Evolutionary conservation across 768 basidiomycete genomes (phyloP).

Genomic region (Kondoa malvinella): DNA sequence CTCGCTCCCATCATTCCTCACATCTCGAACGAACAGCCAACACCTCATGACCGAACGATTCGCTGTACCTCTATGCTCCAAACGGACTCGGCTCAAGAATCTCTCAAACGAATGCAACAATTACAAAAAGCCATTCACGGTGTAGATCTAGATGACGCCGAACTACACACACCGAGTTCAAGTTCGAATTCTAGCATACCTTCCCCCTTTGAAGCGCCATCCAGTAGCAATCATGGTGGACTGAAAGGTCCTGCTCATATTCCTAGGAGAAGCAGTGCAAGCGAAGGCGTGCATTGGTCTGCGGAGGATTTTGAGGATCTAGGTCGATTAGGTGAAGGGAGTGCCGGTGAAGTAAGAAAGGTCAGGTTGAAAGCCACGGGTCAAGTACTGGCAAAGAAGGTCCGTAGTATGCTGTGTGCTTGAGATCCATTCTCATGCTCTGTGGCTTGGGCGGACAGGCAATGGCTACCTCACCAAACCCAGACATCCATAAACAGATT

Average conservation of each 20-base stretch:
- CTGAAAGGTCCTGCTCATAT: neutral
- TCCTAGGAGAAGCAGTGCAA: neutral
- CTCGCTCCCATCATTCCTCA: neutral
- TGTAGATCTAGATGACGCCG: neutral
- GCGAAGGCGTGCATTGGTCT: neutral
- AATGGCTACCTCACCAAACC: constrained; percentile 76
- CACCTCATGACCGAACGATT: neutral
- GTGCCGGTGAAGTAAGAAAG: constrained; percentile 89
- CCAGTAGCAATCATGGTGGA: neutral
- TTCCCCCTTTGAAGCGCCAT: neutral
- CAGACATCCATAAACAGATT: constrained; percentile 57
- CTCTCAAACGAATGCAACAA: neutral
- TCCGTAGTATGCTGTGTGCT: constrained; percentile 21
- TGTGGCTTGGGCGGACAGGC: constrained; percentile 35
- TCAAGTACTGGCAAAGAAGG: constrained; percentile 75
- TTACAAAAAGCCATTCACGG: constrained; percentile 3
- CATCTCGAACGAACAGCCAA: neutral
- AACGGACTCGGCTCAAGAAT: neutral
- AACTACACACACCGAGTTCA: neutral
- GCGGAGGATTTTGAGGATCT: constrained; percentile 17
- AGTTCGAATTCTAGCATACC: neutral
- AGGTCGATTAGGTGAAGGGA: constrained; percentile 72
- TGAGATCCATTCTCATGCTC: too few species aligned
- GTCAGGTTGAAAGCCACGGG: constrained; percentile 67
- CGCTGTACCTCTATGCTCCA: neutral